Evolutionary conservation across 2,329 filamentous ascomycete species (phyloP), one percentile per base, ranked within the genome.

Genomic region (Botrytis elliptica): DNA sequence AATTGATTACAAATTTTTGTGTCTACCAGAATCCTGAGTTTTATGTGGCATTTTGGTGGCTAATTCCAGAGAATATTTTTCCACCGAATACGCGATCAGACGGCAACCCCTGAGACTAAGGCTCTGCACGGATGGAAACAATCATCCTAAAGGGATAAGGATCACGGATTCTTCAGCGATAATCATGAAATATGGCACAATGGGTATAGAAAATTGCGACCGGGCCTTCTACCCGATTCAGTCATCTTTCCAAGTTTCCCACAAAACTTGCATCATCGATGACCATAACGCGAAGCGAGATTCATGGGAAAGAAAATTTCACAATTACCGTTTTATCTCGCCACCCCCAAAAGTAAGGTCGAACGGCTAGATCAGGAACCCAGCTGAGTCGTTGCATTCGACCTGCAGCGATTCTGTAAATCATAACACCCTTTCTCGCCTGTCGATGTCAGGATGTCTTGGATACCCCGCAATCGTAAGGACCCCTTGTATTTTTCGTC

Each of bases 391-490:
- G 59, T 38, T 55, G 33, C 59, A 71, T n/a, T 16, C n/a, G 38
- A 60, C n/a, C 22, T 40, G 42, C 20, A 40, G 42, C 16, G 1
- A 29, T 12, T 49, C 29, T 65, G 42, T 29, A 38, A 44, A 38
- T 49, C 57, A 40, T 29, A 63, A 40, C 29, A 49, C 42, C 57
- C n/a, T 33, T 33, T 33, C 33, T 33, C 33, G 33, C 33, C 33
- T 70, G 57, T 25, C 14, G 2, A 14, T 57, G n/a, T 29, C n/a
- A 57, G 52, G n/a, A 10, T 57, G 52, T 57, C 52, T 57, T 33
- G 29, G 18, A 36, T 38, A 59, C 70, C 63, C 70, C 63, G 57
- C 70, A 68, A 49, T 46, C 29, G 33, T 16, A 68, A 60, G 49
- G 62, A 25, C 33, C n/a, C 22, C 29, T 66, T 36, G 16, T 62